Evolutionary conservation across 345 rosid species (phyloP), one percentile per base, ranked within the genome.

Genomic region (Populus ilicifolia): DNA sequence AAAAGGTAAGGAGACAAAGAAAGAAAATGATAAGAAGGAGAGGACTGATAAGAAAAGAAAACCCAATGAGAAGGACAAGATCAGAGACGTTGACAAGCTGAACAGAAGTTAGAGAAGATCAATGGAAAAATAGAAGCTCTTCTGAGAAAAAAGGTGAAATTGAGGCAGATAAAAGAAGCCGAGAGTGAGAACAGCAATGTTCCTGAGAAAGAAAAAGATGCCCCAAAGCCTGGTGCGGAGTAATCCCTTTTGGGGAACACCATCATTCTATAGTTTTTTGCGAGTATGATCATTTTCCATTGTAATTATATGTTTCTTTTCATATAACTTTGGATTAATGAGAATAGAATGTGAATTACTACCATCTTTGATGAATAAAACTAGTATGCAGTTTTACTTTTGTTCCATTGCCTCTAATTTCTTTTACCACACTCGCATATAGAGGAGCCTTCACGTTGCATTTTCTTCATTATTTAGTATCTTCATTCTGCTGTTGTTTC

Each of bases 121-220:
- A 83, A 93, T 81, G 88, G 36, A 67, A 86, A 88, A 84, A 83
- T 93, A 39, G 85, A 84, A 76, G 81, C 87, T 35, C 81, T 90
- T 46, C 84, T 72, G 88, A 87, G 85, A 25, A 84, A 41, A 89
- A 91, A 68, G 80, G 74, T 0, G 89, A 82, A 18, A 85, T 90
- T 80, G 90, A 85, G 84, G 82, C 90, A 89, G 83, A 88, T 91
- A 79, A 82, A 86, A 84, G 92, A 84, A 74, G 87, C 89, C 59
- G 94, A 84, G 86, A 70, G 46, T 43, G 79, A 78, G 69, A 61
- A 27, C 41, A 8, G 48, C 33, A 79, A 18, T 46, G 83, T 5
- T 62, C 27, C 81, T 30, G 72, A 61, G 68, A 80, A 80, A 71
- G 75, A 74, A 11, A 38, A 72, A 18, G 85, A 64, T 4, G 67